Base-by-base conservation (phyloP, 208 protist genomes). In the Trypanosoma congolense region DNA sequence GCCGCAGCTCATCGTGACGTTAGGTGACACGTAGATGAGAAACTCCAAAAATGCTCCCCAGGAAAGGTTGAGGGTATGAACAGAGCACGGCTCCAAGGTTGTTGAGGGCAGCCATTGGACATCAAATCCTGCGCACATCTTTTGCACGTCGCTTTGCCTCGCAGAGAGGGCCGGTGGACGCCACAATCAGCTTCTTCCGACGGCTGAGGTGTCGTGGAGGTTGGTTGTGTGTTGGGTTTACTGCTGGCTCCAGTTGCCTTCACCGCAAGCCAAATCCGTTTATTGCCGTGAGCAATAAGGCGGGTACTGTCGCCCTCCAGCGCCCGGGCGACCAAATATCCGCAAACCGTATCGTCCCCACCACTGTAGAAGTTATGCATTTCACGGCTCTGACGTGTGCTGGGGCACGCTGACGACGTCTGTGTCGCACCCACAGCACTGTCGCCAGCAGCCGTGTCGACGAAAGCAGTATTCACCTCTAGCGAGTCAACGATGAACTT, bases 31-130 rank as follows among this genome's bases (percentile, higher is more conserved):
- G 54, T 87, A 81, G 16, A 78, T 40, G 42, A 85, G 60, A 66
- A 76, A 70, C 56, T 89, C 81, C 10, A 85, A 40, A 65, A 89
- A 83, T 8, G 71, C 61, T 6, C 65, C 81, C 19, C 70, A 73
- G 24, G 81, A 89, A 51, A 85, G 1, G 60, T 75, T 83, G 14
- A 83, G 44, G 30, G 70, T 51, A 49, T 83, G 77, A n/a, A 73
- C 56, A 1, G 75, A 70, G 47, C 64, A 81, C 2, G n/a, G 19
- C 2, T 12, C 29, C 1, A 43, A 2, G 1, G 10, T n/a, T 5
- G 10, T 12, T n/a, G 2, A 31, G n/a, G 29, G 14, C 21, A 35
- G 29, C 35, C 46, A 30, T 10, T 24, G 22, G 10, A 41, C 8
- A 36, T 26, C 22, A 22, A 30, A 21, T 55, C 19, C 26, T 28